Evolutionary conservation across 495 filamentous ascomycete species (phyloP), one percentile per base, ranked within the genome.

Genomic region (Penicillium cosmopolitanum): DNA sequence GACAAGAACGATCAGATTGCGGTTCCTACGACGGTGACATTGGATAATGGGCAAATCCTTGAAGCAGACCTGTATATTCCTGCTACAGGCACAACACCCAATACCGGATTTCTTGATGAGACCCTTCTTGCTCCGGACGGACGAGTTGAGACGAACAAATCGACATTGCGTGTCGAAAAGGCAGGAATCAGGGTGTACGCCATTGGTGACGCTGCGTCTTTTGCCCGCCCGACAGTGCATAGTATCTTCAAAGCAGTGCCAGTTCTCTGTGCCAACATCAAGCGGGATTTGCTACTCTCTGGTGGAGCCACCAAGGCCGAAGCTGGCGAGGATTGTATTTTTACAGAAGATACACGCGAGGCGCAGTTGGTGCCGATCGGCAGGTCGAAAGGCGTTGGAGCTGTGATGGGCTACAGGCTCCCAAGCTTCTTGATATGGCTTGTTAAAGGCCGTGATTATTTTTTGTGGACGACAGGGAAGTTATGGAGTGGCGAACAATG

Each of bases 391-490:
- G 84, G 83, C 5, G 82, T 88, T 35, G 86, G 85, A 2, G 80
- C 81, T 2, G 75, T 77, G 2, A 79, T 80, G 66, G 85, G 85
- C 0, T 84, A 62, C 51, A 60, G 63, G 46, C 5, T 87, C 54
- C 85, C 85, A 0, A 80, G 84, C 35, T 79, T 79, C 28, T 54
- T 83, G 47, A 80, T 88, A 6, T 85, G 82, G 78, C 59, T 81
- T 67, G 74, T 87, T 56, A 89, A 89, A 68, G 86, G 85, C 28
- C 69, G 83, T 57, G 83, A 88, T 66, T 88, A 87, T 59, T 82
- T 83, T 76, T 43, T 82, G 25, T 78, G 80, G 69, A 82, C 80
- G 38, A 80, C 78, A 33, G 68, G 62, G 9, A 53, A 56, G n/a
- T 51, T 79, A 18, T 81, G 81, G 78, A 82, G 64, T 70, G 83